Base-by-base conservation (phyloP, 345 rosid genomes). In the Schrenkiella parvula region DNA sequence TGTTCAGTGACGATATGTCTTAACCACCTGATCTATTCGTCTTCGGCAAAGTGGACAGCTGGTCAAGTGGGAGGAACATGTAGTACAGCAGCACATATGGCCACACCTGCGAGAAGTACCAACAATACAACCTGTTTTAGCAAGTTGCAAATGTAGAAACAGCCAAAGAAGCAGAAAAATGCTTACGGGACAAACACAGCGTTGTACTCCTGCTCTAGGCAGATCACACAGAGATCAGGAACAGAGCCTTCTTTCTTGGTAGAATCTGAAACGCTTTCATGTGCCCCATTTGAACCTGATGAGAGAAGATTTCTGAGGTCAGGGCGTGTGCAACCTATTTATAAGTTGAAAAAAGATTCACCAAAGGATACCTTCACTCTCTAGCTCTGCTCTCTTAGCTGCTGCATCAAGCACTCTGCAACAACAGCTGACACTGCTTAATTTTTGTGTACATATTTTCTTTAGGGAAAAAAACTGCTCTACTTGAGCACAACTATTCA, bases 321-420 rank as follows among this genome's bases (percentile, higher is more conserved):
- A 55, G 31, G 26, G 5, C 22, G 18, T 29, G 31, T 22, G 18
- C 26, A 56, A 70, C 25, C 9, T 13, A 46, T 14, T 29, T 4
- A 11, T 26, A 38, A 23, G 37, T 47, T 10, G 6, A 34, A 10
- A 31, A 28, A 10, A 26, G 9, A 54, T 39, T 39, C 28, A 57
- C 23, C 21, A 56, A 63, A 34, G 60, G 28, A 34, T 80, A 87
- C 97, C 95, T 81, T 88, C 89, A 76, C 52, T 71, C 46, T 81
- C 88, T 70, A 83, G 75, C 68, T 82, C 91, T 57, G 82, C 74
- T 81, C 82, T 87, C 83, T 81, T 83, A 39, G 93, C 93, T 59
- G 96, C 96, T 64, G 98, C 98, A 64, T 89, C 93, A 79, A 88
- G 90, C 72, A 91, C 95, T 85, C 99, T 95, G 82, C 80, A 85